Evolutionary conservation across 2,329 filamentous ascomycete genomes (phyloP).

Genomic region (Aspergillus sp.): DNA sequence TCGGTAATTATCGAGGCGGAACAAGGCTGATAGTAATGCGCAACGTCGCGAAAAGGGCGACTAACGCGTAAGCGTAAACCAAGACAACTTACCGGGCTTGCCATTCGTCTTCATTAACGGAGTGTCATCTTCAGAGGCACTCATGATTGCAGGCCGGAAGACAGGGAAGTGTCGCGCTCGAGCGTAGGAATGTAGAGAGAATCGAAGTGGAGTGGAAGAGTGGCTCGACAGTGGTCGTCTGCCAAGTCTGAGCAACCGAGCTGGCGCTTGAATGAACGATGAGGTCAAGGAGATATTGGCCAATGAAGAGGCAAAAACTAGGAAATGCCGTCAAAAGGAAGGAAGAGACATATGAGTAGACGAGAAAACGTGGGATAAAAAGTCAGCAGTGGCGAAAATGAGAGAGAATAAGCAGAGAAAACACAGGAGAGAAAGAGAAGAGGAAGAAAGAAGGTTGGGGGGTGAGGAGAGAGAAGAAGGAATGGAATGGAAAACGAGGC

Average conservation of each 20-base stretch:
- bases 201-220: constrained; percentile 6
- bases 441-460: constrained; percentile 6
- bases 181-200: constrained; percentile 9
- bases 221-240: constrained; percentile 14
- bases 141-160: constrained; percentile 38
- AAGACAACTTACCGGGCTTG: constrained; percentile 54
- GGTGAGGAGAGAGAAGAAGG: constrained; percentile 21
- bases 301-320: constrained; percentile 19
- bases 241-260: constrained; percentile 25
- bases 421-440: constrained; percentile 4
- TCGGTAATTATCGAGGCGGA: background rate
- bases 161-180: constrained; percentile 9
- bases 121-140: constrained; percentile 72
- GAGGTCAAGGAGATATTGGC: constrained; percentile 26
- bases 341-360: constrained; percentile 16
- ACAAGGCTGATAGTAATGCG: constrained; percentile 3
- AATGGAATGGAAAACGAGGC: constrained; percentile 36
- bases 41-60: constrained; percentile 8
- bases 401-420: constrained; percentile 7
- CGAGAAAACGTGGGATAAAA: constrained; percentile 9
- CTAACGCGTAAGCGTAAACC: constrained; percentile 10
- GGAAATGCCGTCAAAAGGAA: constrained; percentile 1
- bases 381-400: constrained; percentile 12
- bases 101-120: constrained; percentile 65
- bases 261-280: constrained; percentile 26